Conservation (phyloP, 306 rosid genomes). For the Quercus gilva region DNA sequence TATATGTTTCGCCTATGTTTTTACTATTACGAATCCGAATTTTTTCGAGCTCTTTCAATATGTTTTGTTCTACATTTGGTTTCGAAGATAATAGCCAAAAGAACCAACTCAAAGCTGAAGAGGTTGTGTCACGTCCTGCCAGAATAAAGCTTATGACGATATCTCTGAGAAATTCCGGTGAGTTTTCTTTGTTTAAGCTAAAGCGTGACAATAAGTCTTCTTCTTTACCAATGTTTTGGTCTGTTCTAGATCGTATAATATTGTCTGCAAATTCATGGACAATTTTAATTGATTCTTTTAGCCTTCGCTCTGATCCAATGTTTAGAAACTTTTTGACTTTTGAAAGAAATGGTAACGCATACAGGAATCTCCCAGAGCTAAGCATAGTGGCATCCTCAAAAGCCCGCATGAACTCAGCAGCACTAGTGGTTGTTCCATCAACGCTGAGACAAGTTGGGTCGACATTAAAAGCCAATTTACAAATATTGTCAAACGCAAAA, state of each 20-base stretch:
- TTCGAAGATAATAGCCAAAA: slow-evolving; percentile 60
- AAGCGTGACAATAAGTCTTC: slow-evolving; percentile 61
- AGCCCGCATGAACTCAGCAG: slow-evolving; percentile 54
- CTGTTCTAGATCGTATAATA: slow-evolving; percentile 39
- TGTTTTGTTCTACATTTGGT: slow-evolving; percentile 10
- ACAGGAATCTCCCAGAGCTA: slow-evolving; percentile 45
- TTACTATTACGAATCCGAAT: slow-evolving; percentile 23
- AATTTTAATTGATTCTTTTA: too few species aligned
- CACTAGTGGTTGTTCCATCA: slow-evolving; percentile 24
- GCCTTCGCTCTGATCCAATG: neutral
- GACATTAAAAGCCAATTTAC: slow-evolving; percentile 57
- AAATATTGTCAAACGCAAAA: slow-evolving; percentile 67
- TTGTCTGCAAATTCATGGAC: too few species aligned
- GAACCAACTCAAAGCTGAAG: slow-evolving; percentile 68
- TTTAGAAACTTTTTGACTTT: slow-evolving; percentile 36
- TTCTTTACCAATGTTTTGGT: neutral
- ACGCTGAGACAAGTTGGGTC: slow-evolving; percentile 59
- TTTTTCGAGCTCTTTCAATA: neutral
- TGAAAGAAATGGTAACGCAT: slow-evolving; percentile 1
- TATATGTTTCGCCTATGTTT: slow-evolving; percentile 18
- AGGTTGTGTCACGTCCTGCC: slow-evolving; percentile 35
- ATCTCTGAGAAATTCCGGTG: too few species aligned
- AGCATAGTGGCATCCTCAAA: slow-evolving; percentile 54
- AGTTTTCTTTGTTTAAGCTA: slow-evolving; percentile 8
- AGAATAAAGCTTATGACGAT: neutral